phyloP scores from a whole-genome alignment of 306 rosid species.

The Amphicarpaea edgeworthii region DNA sequence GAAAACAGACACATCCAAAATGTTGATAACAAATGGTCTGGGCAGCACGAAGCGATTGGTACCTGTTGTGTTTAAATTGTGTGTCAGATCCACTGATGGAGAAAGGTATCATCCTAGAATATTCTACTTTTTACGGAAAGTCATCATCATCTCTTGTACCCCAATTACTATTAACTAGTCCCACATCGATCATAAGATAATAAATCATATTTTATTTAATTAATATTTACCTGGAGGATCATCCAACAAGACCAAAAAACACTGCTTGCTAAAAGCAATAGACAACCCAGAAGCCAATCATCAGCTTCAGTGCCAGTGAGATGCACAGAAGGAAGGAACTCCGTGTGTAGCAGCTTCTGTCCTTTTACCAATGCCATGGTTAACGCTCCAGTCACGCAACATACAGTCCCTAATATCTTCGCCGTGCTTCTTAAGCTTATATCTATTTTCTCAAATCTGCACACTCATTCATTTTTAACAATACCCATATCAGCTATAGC shows the following conservation, averaged over 20 bases:
- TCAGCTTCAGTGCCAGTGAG: conserved; percentile 43
- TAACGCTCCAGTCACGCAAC: conserved; percentile 77
- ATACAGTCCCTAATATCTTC: conserved; percentile 65
- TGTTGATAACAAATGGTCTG: conserved; percentile 64
- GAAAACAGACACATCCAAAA: conserved; percentile 74
- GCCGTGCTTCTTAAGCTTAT: conserved; percentile 62
- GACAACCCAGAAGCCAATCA: conserved; percentile 61
- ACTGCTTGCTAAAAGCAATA: conserved; percentile 57
- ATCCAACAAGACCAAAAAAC: conserved; percentile 68
- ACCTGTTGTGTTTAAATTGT: conserved; percentile 52
- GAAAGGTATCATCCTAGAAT: not conserved
- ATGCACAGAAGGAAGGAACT: conserved; percentile 46
- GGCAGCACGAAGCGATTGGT: conserved; percentile 66
- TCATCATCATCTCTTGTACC: not conserved
- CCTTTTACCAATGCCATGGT: conserved; percentile 75
- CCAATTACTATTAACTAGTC: too few species aligned
- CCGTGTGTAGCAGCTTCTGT: conserved; percentile 59
- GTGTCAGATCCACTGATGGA: conserved; percentile 12
- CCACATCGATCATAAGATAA: too few species aligned
- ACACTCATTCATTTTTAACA: not conserved
- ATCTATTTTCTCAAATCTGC: conserved; percentile 67
- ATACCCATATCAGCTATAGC: not conserved
- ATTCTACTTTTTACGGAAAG: not conserved
- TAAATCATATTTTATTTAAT: too few species aligned
- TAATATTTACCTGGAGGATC: conserved; percentile 64